phyloP scores from a whole-genome alignment of 305 asterid genomes.

The Withania somnifera region DNA sequence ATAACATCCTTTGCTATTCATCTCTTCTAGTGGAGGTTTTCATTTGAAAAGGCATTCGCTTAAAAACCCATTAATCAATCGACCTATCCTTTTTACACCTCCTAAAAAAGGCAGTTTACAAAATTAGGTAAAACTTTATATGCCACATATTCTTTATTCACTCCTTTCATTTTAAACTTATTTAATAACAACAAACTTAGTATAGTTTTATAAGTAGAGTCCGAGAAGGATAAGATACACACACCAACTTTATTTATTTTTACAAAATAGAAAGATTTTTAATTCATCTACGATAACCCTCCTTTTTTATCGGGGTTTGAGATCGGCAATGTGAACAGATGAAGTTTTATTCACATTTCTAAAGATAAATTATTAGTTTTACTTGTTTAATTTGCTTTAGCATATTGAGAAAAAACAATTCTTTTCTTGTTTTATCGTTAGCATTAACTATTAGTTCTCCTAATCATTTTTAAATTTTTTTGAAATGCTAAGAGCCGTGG shows the following conservation, averaged over 20 bases:
- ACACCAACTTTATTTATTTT: fast-evolving
- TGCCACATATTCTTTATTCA: not conserved
- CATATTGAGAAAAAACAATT: not conserved
- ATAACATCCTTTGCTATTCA: constrained; percentile 14
- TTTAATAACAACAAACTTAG: not conserved
- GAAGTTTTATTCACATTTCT: not conserved
- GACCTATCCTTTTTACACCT: not conserved
- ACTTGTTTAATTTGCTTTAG: not conserved
- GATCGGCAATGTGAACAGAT: not conserved
- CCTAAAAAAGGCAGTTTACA: not conserved
- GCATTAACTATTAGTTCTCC: not conserved
- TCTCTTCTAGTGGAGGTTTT: constrained; percentile 9
- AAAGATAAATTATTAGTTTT: not conserved
- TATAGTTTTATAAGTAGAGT: not conserved
- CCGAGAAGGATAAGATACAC: not conserved
- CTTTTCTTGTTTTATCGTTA: not conserved
- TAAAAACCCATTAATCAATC: not conserved
- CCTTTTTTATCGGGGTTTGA: not conserved
- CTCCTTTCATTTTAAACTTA: not conserved
- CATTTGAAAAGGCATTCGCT: constrained; percentile 9
- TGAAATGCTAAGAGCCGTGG: not conserved
- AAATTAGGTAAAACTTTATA: not conserved
- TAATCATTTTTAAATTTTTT: not conserved
- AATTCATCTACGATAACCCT: not conserved
- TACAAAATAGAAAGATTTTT: not conserved